These are phyloP conservation scores for Catenaria anguillulae DNA, from an alignment of 371 early-diverging fungal species.

Conservation along the genomic window DNA sequence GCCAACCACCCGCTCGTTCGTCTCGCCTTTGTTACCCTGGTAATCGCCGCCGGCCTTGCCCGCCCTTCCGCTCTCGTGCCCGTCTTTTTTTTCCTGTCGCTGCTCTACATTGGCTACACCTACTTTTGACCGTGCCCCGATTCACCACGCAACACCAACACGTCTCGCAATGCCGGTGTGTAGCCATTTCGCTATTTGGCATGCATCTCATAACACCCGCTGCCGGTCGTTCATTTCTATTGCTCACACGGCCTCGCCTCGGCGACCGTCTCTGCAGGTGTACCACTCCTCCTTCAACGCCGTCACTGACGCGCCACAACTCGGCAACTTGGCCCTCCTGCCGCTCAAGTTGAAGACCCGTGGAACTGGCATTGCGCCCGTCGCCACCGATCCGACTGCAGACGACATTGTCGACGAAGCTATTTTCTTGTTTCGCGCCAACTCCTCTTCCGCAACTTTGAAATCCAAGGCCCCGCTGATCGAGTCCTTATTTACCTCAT, in stretches of 20 bases:
- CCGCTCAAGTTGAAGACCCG: slow-evolving; percentile 76
- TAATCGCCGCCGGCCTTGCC: background rate
- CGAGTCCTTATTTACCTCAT: slow-evolving; percentile 84
- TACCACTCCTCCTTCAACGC: slow-evolving; percentile 81
- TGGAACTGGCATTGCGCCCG: slow-evolving; percentile 46
- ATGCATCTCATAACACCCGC: too few species aligned
- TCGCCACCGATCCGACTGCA: slow-evolving; percentile 36
- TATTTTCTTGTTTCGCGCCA: slow-evolving; percentile 79
- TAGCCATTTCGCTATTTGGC: too few species aligned
- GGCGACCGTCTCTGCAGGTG: slow-evolving; percentile 27
- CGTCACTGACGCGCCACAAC: slow-evolving; percentile 39
- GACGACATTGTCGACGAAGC: slow-evolving; percentile 92
- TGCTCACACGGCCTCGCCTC: too few species aligned
- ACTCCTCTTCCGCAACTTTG: slow-evolving; percentile 94
- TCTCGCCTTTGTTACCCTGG: background rate
- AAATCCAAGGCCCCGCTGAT: slow-evolving; percentile 84
- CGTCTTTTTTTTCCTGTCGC: background rate
- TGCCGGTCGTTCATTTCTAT: too few species aligned
- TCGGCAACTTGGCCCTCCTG: slow-evolving; percentile 75
- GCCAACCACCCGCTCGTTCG: too few species aligned
- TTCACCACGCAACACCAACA: background rate
- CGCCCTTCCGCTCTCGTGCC: background rate
- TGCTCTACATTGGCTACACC: background rate
- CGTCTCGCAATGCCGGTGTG: background rate
- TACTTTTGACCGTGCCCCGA: background rate